A percentile compares a stretch with the other conserved stretches of the same genome.
These are phyloP conservation scores for Ceratobasidium sp. DNA, from an alignment of 1,284 basidiomycete genomes.

Conservation along the genomic window DNA sequence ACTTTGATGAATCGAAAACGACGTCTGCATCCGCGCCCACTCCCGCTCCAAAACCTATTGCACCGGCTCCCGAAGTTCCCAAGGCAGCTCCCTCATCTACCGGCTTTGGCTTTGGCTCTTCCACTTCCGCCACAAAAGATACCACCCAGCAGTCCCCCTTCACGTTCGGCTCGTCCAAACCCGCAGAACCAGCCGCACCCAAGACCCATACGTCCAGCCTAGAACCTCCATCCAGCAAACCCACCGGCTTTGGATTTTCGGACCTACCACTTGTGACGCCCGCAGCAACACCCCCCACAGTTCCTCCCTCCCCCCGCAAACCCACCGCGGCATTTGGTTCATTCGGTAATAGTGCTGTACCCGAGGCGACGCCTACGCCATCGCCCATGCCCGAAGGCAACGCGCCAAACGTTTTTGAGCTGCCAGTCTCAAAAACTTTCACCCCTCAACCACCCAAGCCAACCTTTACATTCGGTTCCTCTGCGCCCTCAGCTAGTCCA, in stretches of 20 bases:
- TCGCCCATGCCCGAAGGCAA: conserved; percentile 33
- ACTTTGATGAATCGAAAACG: conserved; percentile 32
- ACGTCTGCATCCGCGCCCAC: conserved; percentile 21
- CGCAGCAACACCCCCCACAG: conserved; percentile 18
- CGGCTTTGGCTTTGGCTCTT: conserved; percentile 32
- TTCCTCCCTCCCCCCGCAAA: conserved; percentile 31
- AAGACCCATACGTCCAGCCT: conserved; percentile 14
- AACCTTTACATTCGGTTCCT: conserved; percentile 44
- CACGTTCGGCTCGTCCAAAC: conserved; percentile 27
- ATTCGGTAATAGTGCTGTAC: not conserved
- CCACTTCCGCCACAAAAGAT: conserved; percentile 5
- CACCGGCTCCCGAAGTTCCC: not conserved
- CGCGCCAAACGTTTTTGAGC: conserved; percentile 22
- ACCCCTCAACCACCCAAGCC: conserved; percentile 39
- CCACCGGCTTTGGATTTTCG: conserved; percentile 19
- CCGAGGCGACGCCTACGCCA: conserved; percentile 29
- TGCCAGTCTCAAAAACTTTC: conserved; percentile 18
- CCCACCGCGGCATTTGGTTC: conserved; percentile 40
- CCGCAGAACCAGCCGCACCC: not conserved
- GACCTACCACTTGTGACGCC: conserved; percentile 28
- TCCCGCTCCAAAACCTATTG: conserved; percentile 23
- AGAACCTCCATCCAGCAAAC: conserved; percentile 16
- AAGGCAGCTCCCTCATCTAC: conserved; percentile 18
- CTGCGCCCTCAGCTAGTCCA: conserved; percentile 11
- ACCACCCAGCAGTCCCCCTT: conserved; percentile 8